Evolutionary conservation across 1,284 basidiomycete genomes (phyloP), one percentile per base, ranked within the genome.

Genomic region (Ustilago shanxiensis): DNA sequence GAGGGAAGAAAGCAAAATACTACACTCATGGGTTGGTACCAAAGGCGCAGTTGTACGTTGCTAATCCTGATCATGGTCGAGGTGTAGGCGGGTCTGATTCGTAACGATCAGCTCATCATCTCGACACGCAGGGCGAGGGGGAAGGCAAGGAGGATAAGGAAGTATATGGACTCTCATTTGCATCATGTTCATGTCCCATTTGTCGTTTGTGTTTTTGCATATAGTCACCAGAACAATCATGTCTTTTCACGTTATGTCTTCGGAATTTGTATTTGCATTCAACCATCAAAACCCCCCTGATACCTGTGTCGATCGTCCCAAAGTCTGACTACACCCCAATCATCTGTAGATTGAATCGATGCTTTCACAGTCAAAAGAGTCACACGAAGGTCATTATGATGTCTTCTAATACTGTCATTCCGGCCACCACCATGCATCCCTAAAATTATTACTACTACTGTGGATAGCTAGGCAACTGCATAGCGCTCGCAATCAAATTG

Each of bases 21-120:
- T 39, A 54, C 28, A 49, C 20, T 2, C 77, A 78, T 47, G 79
- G 76, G 0, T 58, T 83, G 29, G 81, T 64, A 7, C 81, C 80
- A 13, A 80, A 76, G 37, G 53, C 80, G 3, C 78, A 80, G 50
- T 59, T 83, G 8, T 82, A 78, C 29, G 77, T 83, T 1, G 82
- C 82, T n/a, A 82, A 82, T 45, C 80, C 80, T 0, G 81, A 83
- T 50, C 55, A 61, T 45, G 44, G 16, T 7, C 7, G 44, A 45
- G 8, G 44, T 3, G 22, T 7, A 20, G 4, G 16, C 16, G 47
- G 47, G 24, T 49, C 47, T 49, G 47, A 20, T 28, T 50, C 24
- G 4, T 49, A 49, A 49, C n/a, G n/a, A n/a, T n/a, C 39, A 41
- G 31, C 31, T 7, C 31, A 39, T 11, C 37, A n/a, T n/a, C 18